Evolutionary conservation across 2,329 filamentous ascomycete species (phyloP), one percentile per base, ranked within the genome.

Genomic region (Claviceps monticola): DNA sequence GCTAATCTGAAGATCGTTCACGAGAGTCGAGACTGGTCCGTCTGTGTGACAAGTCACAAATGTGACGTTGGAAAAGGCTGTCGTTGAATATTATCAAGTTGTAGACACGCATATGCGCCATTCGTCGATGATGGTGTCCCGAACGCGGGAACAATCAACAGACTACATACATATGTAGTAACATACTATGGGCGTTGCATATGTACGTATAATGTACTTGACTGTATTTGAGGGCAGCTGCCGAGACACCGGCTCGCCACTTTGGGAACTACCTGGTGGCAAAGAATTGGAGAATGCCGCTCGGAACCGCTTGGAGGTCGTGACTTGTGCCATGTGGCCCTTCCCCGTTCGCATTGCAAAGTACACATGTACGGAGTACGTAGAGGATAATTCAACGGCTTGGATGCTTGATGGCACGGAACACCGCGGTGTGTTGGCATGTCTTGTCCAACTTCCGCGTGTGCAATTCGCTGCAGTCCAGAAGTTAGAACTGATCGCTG

Each of bases 191-290:
- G 23, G 23, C 6, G 23, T 6, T 26, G 5, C 23, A 26, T 26
- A 21, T 21, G 21, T 4, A 19, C 19, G 19, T 19, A 19, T 19
- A 19, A 7, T 26, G 23, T 26, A 26, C 23, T 34, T 34, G 29
- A 34, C 29, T 34, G 29, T 34, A 11, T 9, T 4, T 34, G 29
- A 34, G 9, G 9, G 9, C 9, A 29, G 26, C 26, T 50, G 52
- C 51, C 50, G 55, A 56, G 55, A 56, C 53, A 55, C 14, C 53
- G 49, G 51, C 47, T 46, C 48, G 26, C 47, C 36, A n/a, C 16
- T 43, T 46, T 19, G 49, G 49, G 49, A 39, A 52, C 52, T 50
- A 6, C 21, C 21, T 21, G 23, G 23, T 26, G n/a, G 48, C 21
- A 49, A 56, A 53, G 51, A 54, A 45, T 47, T 48, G 46, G 51